phyloP scores from a whole-genome alignment of 1,284 basidiomycete species.

The Ceratobasidium sp. region DNA sequence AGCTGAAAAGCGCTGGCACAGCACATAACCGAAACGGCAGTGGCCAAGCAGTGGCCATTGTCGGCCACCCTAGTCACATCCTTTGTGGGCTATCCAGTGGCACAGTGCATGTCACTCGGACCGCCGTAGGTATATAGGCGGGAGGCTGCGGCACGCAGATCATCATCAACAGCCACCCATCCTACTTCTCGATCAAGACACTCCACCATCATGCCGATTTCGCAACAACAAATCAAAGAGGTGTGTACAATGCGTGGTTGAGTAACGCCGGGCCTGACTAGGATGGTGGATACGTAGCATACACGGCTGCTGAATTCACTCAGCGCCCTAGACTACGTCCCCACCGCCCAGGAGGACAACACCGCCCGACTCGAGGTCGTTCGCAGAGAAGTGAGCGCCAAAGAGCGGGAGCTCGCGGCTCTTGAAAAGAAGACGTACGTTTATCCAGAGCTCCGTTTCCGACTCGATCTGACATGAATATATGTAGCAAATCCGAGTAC shows the following conservation, averaged over 20 bases:
- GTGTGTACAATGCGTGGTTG: background rate
- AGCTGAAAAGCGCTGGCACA: background rate
- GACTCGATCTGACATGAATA: background rate
- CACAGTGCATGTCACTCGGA: background rate
- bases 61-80: background rate
- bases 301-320: constrained; percentile 24
- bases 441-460: too few relatives aligned
- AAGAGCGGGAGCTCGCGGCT: background rate
- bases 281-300: constrained; percentile 8
- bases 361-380: constrained; percentile 19
- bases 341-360: constrained; percentile 35
- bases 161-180: background rate
- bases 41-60: background rate
- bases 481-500: constrained; percentile 33
- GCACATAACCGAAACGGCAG: background rate
- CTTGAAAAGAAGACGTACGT: constrained; percentile 30
- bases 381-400: background rate
- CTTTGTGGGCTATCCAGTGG: constrained; percentile 12
- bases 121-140: background rate
- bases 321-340: constrained; percentile 34
- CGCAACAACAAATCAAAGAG: constrained; percentile 23
- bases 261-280: background rate
- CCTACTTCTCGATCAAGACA: background rate
- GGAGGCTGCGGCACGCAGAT: background rate
- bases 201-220: constrained; percentile 4